Percentiles rank a stretch among this genome's conserved stretches.
Evolutionary conservation across 2,329 filamentous ascomycete species (phyloP).

Genomic region (Ascochyta pisi): DNA sequence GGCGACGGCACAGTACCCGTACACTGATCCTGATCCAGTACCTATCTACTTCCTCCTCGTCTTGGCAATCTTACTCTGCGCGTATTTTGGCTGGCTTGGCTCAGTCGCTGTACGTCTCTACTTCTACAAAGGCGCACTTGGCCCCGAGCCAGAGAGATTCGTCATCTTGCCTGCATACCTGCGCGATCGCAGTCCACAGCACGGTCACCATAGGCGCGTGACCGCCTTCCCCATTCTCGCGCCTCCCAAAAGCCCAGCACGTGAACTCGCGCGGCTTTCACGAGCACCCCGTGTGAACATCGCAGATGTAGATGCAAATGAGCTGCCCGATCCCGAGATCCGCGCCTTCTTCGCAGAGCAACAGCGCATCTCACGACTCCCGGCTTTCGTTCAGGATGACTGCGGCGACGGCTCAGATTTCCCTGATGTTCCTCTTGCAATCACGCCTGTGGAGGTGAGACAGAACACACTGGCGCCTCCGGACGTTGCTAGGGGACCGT

Average conservation of each 20-base stretch:
- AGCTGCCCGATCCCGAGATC: slow-evolving; percentile 12
- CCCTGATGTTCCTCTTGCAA: slow-evolving; percentile 28
- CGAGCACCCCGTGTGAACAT: slow-evolving; percentile 14
- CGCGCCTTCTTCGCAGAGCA: slow-evolving; percentile 30
- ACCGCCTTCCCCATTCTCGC: slow-evolving; percentile 1
- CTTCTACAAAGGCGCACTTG: slow-evolving; percentile 35
- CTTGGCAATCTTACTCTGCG: slow-evolving; percentile 23
- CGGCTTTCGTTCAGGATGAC: slow-evolving; percentile 39
- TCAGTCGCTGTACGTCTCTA: slow-evolving; percentile 31
- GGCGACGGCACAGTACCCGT: background rate
- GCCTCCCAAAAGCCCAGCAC: background rate
- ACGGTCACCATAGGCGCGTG: background rate
- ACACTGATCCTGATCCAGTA: background rate
- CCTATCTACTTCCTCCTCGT: slow-evolving; percentile 26
- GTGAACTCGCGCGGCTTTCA: background rate
- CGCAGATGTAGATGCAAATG: slow-evolving; percentile 10
- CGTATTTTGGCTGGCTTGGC: slow-evolving; percentile 31
- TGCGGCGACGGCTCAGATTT: slow-evolving; percentile 40
- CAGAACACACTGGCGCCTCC: background rate
- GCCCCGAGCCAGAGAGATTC: slow-evolving; percentile 25
- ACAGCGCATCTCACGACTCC: slow-evolving; percentile 31
- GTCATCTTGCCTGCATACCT: slow-evolving; percentile 27
- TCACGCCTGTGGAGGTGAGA: slow-evolving; percentile 13
- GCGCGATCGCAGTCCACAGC: slow-evolving; percentile 4
- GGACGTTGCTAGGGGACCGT: background rate